Conservation (phyloP, 495 filamentous ascomycete genomes). For the Xanthoparmelia taractica region DNA sequence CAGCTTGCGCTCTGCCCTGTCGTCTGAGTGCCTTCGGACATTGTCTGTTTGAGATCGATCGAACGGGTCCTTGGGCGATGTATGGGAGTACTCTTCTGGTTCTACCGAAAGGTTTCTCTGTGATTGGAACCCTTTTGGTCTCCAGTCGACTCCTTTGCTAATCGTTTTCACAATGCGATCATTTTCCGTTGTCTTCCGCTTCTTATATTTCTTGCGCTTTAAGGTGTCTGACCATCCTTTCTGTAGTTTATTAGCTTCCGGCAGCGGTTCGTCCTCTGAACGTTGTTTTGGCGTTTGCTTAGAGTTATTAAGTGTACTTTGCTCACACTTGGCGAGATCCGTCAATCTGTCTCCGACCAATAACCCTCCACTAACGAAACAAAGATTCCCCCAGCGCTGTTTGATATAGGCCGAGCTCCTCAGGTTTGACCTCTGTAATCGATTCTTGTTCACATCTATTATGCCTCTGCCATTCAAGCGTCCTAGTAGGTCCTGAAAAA, state of each 20-base stretch:
- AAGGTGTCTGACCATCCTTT: not conserved
- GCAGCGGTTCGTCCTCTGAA: not conserved
- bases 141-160: not conserved
- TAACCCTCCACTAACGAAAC: constrained; percentile 74
- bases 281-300: not conserved
- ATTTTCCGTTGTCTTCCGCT: not conserved
- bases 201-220: not conserved
- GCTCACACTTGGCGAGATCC: not conserved
- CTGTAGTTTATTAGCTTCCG: not conserved
- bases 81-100: constrained; percentile 17
- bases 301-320: not conserved
- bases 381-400: constrained; percentile 62
- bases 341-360: constrained; percentile 35
- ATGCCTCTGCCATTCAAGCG: constrained; percentile 82
- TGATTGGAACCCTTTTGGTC: not conserved
- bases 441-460: constrained; percentile 55
- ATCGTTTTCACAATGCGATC: not conserved
- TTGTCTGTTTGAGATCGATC: constrained; percentile 19
- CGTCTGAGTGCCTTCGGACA: constrained; percentile 27
- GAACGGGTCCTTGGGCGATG: constrained; percentile 32
- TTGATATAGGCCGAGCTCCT: constrained; percentile 60
- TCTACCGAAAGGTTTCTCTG: not conserved
- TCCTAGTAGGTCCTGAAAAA: constrained; percentile 75
- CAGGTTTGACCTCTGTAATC: constrained; percentile 50
- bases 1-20: constrained; percentile 39